These are phyloP conservation scores for Lachnellula cervina DNA, from an alignment of 2,329 filamentous ascomycete genomes.

Conservation along the genomic window DNA sequence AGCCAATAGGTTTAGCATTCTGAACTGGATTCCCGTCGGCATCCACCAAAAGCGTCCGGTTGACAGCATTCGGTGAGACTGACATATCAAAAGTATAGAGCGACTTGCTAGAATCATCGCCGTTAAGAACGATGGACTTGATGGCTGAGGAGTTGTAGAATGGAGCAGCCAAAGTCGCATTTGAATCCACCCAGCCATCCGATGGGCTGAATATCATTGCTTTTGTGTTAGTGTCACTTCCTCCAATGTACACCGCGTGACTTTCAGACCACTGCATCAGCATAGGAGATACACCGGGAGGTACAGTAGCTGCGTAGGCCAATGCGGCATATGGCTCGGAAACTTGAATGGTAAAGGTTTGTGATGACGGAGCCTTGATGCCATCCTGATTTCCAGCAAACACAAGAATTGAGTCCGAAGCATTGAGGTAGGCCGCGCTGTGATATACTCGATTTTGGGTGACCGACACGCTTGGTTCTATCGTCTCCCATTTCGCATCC, in stretches of 20 bases:
- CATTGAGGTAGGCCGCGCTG: conserved; percentile 67
- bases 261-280: conserved; percentile 69
- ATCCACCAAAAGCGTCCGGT: conserved; percentile 62
- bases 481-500: conserved; percentile 52
- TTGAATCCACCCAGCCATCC: conserved; percentile 62
- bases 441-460: conserved; percentile 66
- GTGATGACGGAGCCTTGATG: conserved; percentile 52
- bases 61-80: conserved; percentile 68
- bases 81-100: conserved; percentile 75
- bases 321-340: conserved; percentile 58
- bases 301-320: conserved; percentile 54
- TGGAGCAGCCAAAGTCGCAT: conserved; percentile 56
- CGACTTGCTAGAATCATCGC: conserved; percentile 71
- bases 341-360: conserved; percentile 71
- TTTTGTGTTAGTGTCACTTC: conserved; percentile 57
- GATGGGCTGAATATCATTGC: conserved; percentile 67
- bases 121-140: conserved; percentile 61
- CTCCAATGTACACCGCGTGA: conserved; percentile 71
- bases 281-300: conserved; percentile 63
- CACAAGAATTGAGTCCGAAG: conserved; percentile 67
- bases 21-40: conserved; percentile 51
- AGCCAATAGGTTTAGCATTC: conserved; percentile 40
- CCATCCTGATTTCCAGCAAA: conserved; percentile 72
- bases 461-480: conserved; percentile 37
- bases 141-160: conserved; percentile 55